Conservation (phyloP, 2,329 filamentous ascomycete genomes). For the Trichoderma sp. region DNA sequence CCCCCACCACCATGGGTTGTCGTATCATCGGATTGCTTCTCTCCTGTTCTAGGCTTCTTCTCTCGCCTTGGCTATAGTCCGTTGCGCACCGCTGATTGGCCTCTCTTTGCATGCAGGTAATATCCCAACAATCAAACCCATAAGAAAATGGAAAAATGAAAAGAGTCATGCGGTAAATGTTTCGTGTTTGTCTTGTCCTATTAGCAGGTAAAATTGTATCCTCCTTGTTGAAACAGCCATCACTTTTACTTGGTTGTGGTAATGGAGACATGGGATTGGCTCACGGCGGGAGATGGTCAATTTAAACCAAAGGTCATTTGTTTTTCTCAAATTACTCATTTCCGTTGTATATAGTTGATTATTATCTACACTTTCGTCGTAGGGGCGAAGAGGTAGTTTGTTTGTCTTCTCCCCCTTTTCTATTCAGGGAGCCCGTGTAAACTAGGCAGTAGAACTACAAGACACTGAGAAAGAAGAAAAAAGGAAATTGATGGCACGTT, state of each 20-base stretch:
- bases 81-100: not conserved
- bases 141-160: not conserved
- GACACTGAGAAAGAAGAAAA: not conserved
- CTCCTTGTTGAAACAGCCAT: not conserved
- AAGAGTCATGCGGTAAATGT: not conserved
- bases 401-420: not conserved
- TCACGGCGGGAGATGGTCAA: not conserved
- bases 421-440: not conserved
- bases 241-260: not conserved
- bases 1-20: not conserved
- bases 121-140: not conserved
- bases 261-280: not conserved
- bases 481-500: not conserved
- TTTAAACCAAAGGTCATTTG: not conserved
- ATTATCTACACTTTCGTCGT: constrained; percentile 8
- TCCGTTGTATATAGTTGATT: not conserved
- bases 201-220: not conserved
- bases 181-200: not conserved
- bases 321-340: not conserved
- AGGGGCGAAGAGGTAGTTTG: not conserved
- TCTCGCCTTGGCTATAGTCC: not conserved
- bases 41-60: constrained; percentile 8
- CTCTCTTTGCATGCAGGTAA: not conserved
- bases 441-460: not conserved
- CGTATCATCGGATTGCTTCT: not conserved